Conservation (phyloP, 352 stramenopile genomes). For the Phytophthora sansomeana region DNA sequence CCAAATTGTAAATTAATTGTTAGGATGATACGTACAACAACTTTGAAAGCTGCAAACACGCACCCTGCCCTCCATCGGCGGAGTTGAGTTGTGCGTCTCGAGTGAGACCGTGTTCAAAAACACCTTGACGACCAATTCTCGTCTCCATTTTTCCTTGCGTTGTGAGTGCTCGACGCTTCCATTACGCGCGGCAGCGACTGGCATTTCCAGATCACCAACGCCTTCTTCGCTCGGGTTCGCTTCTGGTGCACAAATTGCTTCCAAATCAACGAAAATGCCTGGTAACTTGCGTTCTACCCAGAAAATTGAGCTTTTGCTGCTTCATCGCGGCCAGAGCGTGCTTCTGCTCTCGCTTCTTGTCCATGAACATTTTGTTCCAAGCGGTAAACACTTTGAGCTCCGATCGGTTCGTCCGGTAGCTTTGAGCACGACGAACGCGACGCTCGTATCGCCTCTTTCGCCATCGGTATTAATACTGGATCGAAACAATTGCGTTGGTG, state of each 20-base stretch:
- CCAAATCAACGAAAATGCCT: constrained; percentile 60
- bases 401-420: constrained; percentile 67
- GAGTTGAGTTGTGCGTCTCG: constrained; percentile 75
- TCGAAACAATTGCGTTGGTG: constrained; percentile 48
- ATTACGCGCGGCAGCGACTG: constrained; percentile 70
- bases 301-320: constrained; percentile 66
- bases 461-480: constrained; percentile 81
- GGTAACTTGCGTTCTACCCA: constrained; percentile 65
- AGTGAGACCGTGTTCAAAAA: constrained; percentile 73
- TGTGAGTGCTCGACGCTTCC: constrained; percentile 44
- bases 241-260: constrained; percentile 44
- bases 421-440: constrained; percentile 54
- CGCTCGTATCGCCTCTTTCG: constrained; percentile 55
- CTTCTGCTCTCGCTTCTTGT: constrained; percentile 31
- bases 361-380: constrained; percentile 50
- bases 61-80: constrained; percentile 56
- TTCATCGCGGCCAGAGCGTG: constrained; percentile 33
- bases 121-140: constrained; percentile 54
- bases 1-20: too few species aligned
- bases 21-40: neutral
- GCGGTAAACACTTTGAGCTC: constrained; percentile 60
- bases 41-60: neutral
- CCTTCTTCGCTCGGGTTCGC: constrained; percentile 57
- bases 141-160: constrained; percentile 37
- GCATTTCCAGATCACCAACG: constrained; percentile 73